Conservation (phyloP, 148 eudicot species). For the Vaccinium corymbosum region DNA sequence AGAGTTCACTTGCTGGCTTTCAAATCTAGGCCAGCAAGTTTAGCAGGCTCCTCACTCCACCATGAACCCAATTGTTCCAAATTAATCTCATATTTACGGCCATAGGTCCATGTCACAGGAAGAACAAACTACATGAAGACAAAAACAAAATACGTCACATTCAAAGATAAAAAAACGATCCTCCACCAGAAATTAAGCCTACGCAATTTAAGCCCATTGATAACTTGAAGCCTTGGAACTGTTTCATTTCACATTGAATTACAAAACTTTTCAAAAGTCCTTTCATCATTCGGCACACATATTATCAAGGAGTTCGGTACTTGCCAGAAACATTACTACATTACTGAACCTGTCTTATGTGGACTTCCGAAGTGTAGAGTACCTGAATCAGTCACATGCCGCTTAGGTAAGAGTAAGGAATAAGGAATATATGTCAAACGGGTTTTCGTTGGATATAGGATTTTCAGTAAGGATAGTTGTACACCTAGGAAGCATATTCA, state of each 20-base stretch:
- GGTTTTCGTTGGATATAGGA: background rate
- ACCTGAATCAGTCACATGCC: no score
- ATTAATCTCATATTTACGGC: conserved; percentile 73
- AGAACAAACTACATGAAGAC: no score
- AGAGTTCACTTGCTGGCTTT: conserved; percentile 47
- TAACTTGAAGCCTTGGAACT: no score
- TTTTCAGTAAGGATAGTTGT: background rate
- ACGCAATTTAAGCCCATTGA: no score
- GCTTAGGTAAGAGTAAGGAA: background rate
- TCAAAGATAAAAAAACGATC: no score
- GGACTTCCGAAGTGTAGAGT: no score
- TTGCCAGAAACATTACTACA: background rate
- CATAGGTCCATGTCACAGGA: no score
- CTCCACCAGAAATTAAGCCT: no score
- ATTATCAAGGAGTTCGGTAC: background rate
- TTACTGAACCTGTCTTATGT: no score
- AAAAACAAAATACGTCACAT: no score
- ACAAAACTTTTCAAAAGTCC: background rate
- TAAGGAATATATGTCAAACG: background rate
- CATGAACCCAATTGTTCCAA: conserved; percentile 67
- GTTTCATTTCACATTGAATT: background rate
- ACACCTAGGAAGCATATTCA: background rate
- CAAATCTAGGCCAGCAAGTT: conserved; percentile 70
- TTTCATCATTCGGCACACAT: background rate
- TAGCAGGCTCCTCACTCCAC: conserved; percentile 98